Conservation (phyloP, 805 yeast species). For the Kockiozyma suomiensis region DNA sequence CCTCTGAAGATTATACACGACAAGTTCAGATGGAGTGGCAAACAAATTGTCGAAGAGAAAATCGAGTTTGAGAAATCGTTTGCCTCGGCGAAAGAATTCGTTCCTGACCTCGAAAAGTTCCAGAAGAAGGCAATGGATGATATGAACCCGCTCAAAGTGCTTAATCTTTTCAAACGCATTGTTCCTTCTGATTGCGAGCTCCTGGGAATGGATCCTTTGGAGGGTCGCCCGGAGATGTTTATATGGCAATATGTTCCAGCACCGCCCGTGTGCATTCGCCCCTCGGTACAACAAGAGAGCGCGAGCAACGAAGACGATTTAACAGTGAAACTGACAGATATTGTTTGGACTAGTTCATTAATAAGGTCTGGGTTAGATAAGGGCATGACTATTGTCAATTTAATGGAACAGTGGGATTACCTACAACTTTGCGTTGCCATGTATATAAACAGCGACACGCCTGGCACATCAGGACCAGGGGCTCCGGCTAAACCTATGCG, state of each 20-base stretch:
- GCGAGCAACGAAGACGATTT: constrained; percentile 97
- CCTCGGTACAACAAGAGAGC: constrained; percentile 91
- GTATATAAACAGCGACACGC: constrained; percentile 96
- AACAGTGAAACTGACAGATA: constrained; percentile 92
- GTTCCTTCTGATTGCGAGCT: constrained; percentile 87
- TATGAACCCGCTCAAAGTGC: constrained; percentile 86
- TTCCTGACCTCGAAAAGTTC: constrained; percentile 87
- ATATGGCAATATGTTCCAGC: constrained; percentile 98
- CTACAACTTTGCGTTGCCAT: constrained; percentile 93
- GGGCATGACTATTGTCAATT: constrained; percentile 86
- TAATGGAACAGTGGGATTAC: constrained; percentile 99
- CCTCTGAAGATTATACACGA: constrained; percentile 95
- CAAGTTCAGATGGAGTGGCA: constrained; percentile 93
- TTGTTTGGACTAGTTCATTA: constrained; percentile 94
- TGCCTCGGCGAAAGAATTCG: constrained; percentile 67
- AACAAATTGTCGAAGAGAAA: constrained; percentile 82
- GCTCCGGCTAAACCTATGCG: constrained; percentile 68
- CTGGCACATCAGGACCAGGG: constrained; percentile 59
- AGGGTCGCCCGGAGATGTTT: constrained; percentile 94
- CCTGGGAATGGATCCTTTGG: constrained; percentile 82
- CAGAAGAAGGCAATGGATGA: constrained; percentile 89
- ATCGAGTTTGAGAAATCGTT: constrained; percentile 85
- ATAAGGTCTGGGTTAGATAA: constrained; percentile 93
- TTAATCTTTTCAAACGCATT: constrained; percentile 83
- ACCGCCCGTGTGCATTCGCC: constrained; percentile 98